Percentiles rank a stretch among this genome's conserved stretches.
These are phyloP conservation scores for Boletus huronensis DNA, from an alignment of 768 basidiomycete genomes.

Conservation along the genomic window DNA sequence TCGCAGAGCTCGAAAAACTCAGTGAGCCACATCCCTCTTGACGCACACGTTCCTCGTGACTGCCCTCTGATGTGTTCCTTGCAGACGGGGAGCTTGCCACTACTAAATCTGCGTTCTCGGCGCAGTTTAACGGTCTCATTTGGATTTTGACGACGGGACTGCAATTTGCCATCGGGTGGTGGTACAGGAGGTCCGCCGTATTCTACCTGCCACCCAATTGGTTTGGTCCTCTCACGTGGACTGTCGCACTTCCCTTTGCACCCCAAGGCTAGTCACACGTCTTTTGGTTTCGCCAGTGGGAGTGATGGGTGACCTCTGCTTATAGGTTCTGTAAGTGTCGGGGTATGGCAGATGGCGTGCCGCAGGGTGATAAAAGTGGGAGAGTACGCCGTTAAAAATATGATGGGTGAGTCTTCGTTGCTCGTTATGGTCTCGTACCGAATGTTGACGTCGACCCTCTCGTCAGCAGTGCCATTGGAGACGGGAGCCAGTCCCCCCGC, in stretches of 20 bases:
- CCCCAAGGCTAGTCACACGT: constrained; percentile 61
- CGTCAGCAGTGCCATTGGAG: constrained; percentile 19
- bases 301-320: neutral
- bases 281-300: neutral
- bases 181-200: constrained; percentile 85
- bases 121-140: constrained; percentile 68
- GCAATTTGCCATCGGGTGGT: constrained; percentile 85
- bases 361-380: constrained; percentile 76
- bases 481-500: constrained; percentile 3
- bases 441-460: neutral
- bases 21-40: constrained; percentile 53
- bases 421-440: constrained; percentile 2
- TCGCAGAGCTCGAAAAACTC: constrained; percentile 86
- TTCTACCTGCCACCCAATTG: constrained; percentile 91
- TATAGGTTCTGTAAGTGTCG: constrained; percentile 87
- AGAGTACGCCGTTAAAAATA: constrained; percentile 68
- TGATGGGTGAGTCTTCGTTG: constrained; percentile 39
- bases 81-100: constrained; percentile 66
- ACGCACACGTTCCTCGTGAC: neutral
- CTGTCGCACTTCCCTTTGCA: constrained; percentile 86
- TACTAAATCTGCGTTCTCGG: constrained; percentile 56
- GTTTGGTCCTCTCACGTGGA: constrained; percentile 88
- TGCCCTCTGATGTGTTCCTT: neutral
- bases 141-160: constrained; percentile 88
- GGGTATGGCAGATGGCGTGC: constrained; percentile 95